Conservation (phyloP, 768 basidiomycete species). For the Tricholoma bakamatsutake region DNA sequence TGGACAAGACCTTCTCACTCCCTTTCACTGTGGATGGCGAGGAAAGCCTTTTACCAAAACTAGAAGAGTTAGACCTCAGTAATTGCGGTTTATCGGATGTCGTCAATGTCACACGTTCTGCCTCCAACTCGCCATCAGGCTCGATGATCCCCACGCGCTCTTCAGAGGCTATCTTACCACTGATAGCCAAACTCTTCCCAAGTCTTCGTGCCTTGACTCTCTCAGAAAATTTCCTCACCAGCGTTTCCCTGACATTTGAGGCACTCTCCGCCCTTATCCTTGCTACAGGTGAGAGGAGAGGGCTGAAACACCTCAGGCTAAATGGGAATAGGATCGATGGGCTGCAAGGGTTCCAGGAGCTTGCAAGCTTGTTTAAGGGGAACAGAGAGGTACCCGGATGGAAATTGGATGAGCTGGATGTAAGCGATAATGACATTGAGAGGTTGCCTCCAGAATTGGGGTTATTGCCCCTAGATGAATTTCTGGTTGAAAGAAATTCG, state of each 20-base stretch:
- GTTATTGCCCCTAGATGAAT: slow-evolving; percentile 69
- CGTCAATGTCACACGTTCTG: slow-evolving; percentile 41
- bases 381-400: slow-evolving; percentile 58
- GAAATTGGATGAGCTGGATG: slow-evolving; percentile 78
- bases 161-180: slow-evolving; percentile 49
- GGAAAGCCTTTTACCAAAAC: slow-evolving; percentile 45
- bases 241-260: slow-evolving; percentile 41
- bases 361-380: slow-evolving; percentile 63
- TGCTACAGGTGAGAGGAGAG: slow-evolving; percentile 38
- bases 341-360: slow-evolving; percentile 53
- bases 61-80: slow-evolving; percentile 73
- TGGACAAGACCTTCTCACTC: slow-evolving; percentile 58
- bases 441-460: slow-evolving; percentile 68
- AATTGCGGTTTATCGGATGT: slow-evolving; percentile 64
- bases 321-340: slow-evolving; percentile 62
- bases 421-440: slow-evolving; percentile 76
- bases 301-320: slow-evolving; percentile 59
- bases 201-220: slow-evolving; percentile 62
- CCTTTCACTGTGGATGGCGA: slow-evolving; percentile 32
- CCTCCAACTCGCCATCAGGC: slow-evolving; percentile 19
- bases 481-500: slow-evolving; percentile 82
- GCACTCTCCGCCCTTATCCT: slow-evolving; percentile 48
- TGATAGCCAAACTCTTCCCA: slow-evolving; percentile 65
- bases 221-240: slow-evolving; percentile 68
- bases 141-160: slow-evolving; percentile 36